Evolutionary conservation across 768 basidiomycete genomes (phyloP), one percentile per base, ranked within the genome.

Genomic region (Mrakia frigida): DNA sequence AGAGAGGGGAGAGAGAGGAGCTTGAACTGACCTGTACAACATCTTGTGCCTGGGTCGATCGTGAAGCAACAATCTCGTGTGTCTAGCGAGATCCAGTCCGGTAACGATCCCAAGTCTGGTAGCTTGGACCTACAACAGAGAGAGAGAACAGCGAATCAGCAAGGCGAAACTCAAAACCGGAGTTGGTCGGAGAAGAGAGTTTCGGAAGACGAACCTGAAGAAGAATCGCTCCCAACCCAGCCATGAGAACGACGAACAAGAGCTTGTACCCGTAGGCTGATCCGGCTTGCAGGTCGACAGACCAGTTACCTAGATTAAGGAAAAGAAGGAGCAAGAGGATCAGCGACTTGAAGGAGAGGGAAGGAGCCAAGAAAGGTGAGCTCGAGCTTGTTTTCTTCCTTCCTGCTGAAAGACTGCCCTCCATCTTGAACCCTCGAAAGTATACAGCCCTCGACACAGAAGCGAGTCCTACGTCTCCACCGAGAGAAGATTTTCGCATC

Each of bases 281-380:
- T 14, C 93, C 93, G 0, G 93, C 93, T 83, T 92, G 90, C 11
- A 95, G 85, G 84, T 94, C 93, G 23, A 94, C 93, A 25, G 90
- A 89, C 93, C 93, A 94, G 81, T 94, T 95, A 39, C 93, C 92
- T 43, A 41, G 53, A 11, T 90, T 73, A 35, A 69, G 69, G 21
- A 13, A 61, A 25, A 39, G 1, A 33, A 52, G 2, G 23, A 11
- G 9, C 6, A 31, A n/a, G 31, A n/a, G 74, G n/a, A n/a, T 37
- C 31, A 56, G 70, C 75, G 31, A 53, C 39, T 21, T 28, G 43
- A 71, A 53, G 10, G 50, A 7, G 41, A 11, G 35, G 16, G 31
- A 28, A 33, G 35, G 11, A 14, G 43, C 14, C 14, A 14, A 46
- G 43, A 10, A 10, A 23, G 65, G 18, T 68, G 65, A 68, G 65